phyloP scores from a whole-genome alignment of 352 stramenopile species.

The Lagenidium sp. region DNA sequence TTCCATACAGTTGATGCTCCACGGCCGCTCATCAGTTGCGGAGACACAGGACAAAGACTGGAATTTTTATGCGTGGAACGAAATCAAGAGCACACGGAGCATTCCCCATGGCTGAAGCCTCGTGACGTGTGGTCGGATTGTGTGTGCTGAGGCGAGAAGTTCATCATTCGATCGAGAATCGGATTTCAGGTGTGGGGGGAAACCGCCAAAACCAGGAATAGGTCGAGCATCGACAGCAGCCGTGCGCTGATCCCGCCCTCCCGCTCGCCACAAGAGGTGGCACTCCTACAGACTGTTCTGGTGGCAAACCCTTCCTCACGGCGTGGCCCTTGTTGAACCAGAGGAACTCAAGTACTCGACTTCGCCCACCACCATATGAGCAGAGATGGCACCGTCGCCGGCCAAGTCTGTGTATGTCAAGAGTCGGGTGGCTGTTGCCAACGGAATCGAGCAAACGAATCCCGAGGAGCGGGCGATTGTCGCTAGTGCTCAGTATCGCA shows the following conservation, averaged over 20 bases:
- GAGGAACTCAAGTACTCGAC: no score
- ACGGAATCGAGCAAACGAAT: slow-evolving; percentile 14
- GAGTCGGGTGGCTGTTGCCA: slow-evolving; percentile 10
- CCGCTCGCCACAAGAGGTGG: no score
- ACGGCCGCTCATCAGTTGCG: slow-evolving; percentile 41
- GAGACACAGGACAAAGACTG: slow-evolving; percentile 47
- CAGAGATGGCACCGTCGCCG: slow-evolving; percentile 9
- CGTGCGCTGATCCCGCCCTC: no score
- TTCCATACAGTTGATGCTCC: slow-evolving; percentile 23
- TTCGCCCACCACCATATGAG: no score
- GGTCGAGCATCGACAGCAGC: no score
- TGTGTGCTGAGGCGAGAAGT: not conserved
- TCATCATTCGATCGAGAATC: no score
- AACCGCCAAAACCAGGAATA: no score
- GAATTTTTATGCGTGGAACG: slow-evolving; percentile 69
- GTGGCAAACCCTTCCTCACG: no score
- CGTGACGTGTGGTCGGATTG: not conserved
- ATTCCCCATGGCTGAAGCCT: no score
- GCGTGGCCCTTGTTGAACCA: no score
- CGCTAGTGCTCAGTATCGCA: slow-evolving; percentile 15
- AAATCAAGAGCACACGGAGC: slow-evolving; percentile 38
- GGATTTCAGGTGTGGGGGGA: no score
- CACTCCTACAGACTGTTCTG: no score
- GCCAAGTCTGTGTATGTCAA: slow-evolving; percentile 19
- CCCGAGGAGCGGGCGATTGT: slow-evolving; percentile 15